A percentile compares a stretch with the other conserved stretches of the same genome.
Conservation (phyloP, 441 rosid genomes). For the Pelargonium cotyledonis region DNA sequence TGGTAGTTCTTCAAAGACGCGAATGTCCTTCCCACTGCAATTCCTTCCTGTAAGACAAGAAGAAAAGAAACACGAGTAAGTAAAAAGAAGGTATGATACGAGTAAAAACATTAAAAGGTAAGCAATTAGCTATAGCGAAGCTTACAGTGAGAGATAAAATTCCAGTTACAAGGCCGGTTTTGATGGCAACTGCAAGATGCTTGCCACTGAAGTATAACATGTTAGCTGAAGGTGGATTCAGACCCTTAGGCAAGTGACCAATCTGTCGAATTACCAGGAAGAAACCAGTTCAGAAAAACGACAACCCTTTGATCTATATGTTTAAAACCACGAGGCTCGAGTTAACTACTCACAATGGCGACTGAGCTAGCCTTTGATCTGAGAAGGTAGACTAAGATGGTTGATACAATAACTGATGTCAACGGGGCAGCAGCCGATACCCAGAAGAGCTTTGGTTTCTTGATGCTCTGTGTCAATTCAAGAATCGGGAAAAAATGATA, state of each 20-base stretch:
- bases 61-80: background rate
- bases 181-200: slow-evolving; percentile 57
- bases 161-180: slow-evolving; percentile 88
- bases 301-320: background rate
- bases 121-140: background rate
- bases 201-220: slow-evolving; percentile 59
- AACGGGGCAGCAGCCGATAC: slow-evolving; percentile 88
- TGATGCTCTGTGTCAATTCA: slow-evolving; percentile 54
- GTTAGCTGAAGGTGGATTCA: slow-evolving; percentile 87
- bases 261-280: slow-evolving; percentile 40
- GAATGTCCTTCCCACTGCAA: slow-evolving; percentile 96
- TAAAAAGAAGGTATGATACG: background rate
- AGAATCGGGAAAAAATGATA: slow-evolving; percentile 8
- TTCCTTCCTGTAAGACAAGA: slow-evolving; percentile 60
- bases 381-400: slow-evolving; percentile 55
- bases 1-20: slow-evolving; percentile 78
- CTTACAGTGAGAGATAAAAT: slow-evolving; percentile 87
- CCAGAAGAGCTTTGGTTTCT: slow-evolving; percentile 81
- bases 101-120: background rate
- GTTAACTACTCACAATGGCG: slow-evolving; percentile 37
- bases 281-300: background rate
- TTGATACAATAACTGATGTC: slow-evolving; percentile 67
- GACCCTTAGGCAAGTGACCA: slow-evolving; percentile 82
- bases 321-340: slow-evolving; percentile 5
- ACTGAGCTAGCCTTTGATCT: slow-evolving; percentile 55